phyloP scores from a whole-genome alignment of 805 yeast species.

The Vanderwaltozyma tropicalis region DNA sequence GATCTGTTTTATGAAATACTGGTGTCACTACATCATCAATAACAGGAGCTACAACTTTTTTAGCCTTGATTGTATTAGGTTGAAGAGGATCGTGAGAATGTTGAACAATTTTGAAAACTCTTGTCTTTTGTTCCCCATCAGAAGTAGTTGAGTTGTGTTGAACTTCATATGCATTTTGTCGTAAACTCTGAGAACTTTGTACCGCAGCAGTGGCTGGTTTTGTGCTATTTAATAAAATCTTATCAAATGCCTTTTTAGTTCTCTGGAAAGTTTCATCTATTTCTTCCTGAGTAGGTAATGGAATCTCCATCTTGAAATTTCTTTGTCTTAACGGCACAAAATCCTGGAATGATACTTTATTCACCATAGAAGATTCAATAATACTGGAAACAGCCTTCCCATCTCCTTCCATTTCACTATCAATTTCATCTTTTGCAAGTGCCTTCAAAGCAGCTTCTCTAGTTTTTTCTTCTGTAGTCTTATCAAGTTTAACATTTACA shows the following conservation, averaged over 20 bases:
- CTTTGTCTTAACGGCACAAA: slow-evolving; percentile 51
- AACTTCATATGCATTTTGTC: slow-evolving; percentile 34
- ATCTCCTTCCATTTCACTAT: not conserved
- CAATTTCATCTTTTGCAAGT: too few species aligned
- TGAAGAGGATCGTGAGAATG: slow-evolving; percentile 65
- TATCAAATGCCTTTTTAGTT: slow-evolving; percentile 47
- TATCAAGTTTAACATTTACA: too few species aligned
- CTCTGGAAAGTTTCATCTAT: slow-evolving; percentile 38
- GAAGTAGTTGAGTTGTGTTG: slow-evolving; percentile 27
- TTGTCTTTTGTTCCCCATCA: slow-evolving; percentile 25
- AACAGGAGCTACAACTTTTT: slow-evolving; percentile 61
- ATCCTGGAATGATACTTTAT: slow-evolving; percentile 37
- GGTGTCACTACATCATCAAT: slow-evolving; percentile 49
- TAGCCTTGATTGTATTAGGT: slow-evolving; percentile 61
- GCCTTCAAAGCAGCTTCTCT: too few species aligned
- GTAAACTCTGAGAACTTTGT: slow-evolving; percentile 17
- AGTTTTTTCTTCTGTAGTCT: too few species aligned
- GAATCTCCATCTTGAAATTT: slow-evolving; percentile 30
- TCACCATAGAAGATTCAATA: slow-evolving; percentile 10
- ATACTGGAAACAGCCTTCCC: slow-evolving; percentile 1
- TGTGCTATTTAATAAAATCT: slow-evolving; percentile 36
- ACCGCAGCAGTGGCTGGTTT: slow-evolving; percentile 19
- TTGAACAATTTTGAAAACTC: slow-evolving; percentile 52
- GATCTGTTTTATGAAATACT: slow-evolving; percentile 47
- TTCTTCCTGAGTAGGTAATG: slow-evolving; percentile 38